Percentiles rank a stretch among this genome's conserved stretches.
These are phyloP conservation scores for Phytopythium oedochilum DNA, from an alignment of 352 stramenopile species.

Conservation along the genomic window DNA sequence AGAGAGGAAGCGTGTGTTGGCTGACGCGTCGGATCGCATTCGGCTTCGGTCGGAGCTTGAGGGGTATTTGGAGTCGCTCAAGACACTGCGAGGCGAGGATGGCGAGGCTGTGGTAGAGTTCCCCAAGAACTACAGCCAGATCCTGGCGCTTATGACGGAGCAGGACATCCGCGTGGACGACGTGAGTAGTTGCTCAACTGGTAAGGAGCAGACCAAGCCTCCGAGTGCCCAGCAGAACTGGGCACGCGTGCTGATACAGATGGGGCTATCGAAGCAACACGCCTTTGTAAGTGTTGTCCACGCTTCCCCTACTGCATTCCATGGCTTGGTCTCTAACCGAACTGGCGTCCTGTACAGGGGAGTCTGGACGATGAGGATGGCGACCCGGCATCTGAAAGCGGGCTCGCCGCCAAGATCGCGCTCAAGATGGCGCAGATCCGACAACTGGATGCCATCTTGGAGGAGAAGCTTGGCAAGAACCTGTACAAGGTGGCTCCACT, in stretches of 20 bases:
- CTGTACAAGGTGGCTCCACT: conserved; percentile 25
- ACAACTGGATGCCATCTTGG: conserved; percentile 50
- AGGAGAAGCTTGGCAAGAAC: conserved; percentile 61
- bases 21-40: conserved; percentile 32
- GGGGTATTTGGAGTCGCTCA: conserved; percentile 37
- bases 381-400: conserved; percentile 14
- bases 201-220: not conserved
- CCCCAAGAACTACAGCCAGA: conserved; percentile 55
- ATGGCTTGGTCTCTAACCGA: not conserved
- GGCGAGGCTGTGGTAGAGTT: conserved; percentile 50
- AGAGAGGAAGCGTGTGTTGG: conserved; percentile 11
- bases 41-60: conserved; percentile 36
- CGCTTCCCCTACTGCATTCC: too few species aligned
- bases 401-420: conserved; percentile 55
- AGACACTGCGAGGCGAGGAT: conserved; percentile 30
- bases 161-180: conserved; percentile 34
- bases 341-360: conserved; percentile 16
- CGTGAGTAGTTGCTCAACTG: not conserved
- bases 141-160: conserved; percentile 62
- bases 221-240: conserved; percentile 28
- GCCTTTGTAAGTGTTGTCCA: conserved; percentile 34
- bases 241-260: conserved; percentile 58
- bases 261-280: conserved; percentile 59
- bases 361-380: conserved; percentile 35
- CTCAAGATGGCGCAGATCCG: conserved; percentile 65